Evolutionary conservation across 202 grass and related monocot genomes (phyloP).

Genomic region (Carex arenaria): DNA sequence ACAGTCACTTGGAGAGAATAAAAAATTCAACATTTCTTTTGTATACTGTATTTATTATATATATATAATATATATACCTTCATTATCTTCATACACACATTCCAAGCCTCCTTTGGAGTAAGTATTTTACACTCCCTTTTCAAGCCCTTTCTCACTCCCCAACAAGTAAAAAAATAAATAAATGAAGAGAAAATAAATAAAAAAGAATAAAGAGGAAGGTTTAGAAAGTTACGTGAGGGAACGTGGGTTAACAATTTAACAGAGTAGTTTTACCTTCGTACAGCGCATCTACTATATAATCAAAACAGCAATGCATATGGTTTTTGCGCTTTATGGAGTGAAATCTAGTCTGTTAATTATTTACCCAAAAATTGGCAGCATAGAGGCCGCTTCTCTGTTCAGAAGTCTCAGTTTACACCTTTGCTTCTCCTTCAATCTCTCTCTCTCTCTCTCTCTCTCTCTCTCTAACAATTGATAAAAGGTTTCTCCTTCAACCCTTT

Average conservation of each 20-base stretch:
- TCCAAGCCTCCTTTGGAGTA: background rate
- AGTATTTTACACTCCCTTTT: background rate
- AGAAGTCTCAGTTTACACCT: slow-evolving; percentile 12
- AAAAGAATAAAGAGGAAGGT: background rate
- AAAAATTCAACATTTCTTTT: background rate
- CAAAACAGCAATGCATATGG: too few relatives aligned
- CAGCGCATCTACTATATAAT: too few relatives aligned
- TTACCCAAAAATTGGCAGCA: background rate
- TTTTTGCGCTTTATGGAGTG: too few relatives aligned
- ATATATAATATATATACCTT: background rate
- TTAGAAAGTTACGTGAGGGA: background rate
- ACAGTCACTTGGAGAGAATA: background rate
- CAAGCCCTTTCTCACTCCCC: slow-evolving; percentile 20
- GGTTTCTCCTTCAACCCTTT: slow-evolving; percentile 13
- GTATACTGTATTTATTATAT: background rate
- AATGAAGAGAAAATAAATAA: background rate
- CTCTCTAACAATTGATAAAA: slow-evolving; percentile 2
- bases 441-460: slow-evolving; percentile 5
- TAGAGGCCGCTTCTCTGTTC: slow-evolving; percentile 22
- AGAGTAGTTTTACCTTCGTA: too few relatives aligned
- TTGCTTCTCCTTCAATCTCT: slow-evolving; percentile 29
- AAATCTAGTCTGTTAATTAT: too few relatives aligned
- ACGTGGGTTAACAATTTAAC: background rate
- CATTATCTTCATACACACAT: background rate
- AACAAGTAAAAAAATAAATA: slow-evolving; percentile 11